Evolutionary conservation across 2,329 filamentous ascomycete genomes (phyloP).

Genomic region (Coniella lustricola): DNA sequence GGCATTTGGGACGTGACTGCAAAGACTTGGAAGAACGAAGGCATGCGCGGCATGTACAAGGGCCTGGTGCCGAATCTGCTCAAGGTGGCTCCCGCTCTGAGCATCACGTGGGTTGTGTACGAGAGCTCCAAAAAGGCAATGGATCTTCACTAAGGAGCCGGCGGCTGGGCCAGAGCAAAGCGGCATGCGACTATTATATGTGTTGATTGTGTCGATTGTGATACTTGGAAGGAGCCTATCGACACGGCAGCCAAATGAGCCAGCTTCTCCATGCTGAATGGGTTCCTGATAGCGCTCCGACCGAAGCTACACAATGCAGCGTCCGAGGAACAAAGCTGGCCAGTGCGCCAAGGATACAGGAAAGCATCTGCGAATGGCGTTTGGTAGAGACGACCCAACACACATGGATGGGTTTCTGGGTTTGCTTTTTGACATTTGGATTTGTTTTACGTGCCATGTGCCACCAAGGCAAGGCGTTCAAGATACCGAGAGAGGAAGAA

Average conservation of each 20-base stretch:
- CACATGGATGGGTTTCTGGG: too few species aligned
- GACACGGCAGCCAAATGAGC: too few species aligned
- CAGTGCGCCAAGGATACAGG: not conserved
- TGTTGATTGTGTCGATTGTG: too few species aligned
- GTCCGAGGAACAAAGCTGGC: not conserved
- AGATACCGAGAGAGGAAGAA: too few species aligned
- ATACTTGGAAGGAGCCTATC: too few species aligned
- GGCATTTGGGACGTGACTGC: slow-evolving; percentile 84
- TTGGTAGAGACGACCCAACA: not conserved
- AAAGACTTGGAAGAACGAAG: slow-evolving; percentile 78
- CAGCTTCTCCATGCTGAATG: too few species aligned
- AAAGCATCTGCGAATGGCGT: slow-evolving; percentile 2
- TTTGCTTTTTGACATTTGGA: too few species aligned
- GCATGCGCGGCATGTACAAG: slow-evolving; percentile 82
- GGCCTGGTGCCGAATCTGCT: slow-evolving; percentile 90
- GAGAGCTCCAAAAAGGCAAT: slow-evolving; percentile 79
- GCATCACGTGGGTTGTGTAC: slow-evolving; percentile 91
- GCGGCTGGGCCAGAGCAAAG: too few species aligned
- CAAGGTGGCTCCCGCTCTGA: slow-evolving; percentile 92
- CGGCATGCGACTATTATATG: too few species aligned
- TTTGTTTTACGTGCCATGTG: too few species aligned
- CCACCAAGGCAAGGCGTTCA: too few species aligned
- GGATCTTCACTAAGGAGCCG: slow-evolving; percentile 38
- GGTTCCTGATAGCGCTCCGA: not conserved
- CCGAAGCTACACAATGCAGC: not conserved